Evolutionary conservation across 805 yeast genomes (phyloP).

Genomic region (Candida easanensis): DNA sequence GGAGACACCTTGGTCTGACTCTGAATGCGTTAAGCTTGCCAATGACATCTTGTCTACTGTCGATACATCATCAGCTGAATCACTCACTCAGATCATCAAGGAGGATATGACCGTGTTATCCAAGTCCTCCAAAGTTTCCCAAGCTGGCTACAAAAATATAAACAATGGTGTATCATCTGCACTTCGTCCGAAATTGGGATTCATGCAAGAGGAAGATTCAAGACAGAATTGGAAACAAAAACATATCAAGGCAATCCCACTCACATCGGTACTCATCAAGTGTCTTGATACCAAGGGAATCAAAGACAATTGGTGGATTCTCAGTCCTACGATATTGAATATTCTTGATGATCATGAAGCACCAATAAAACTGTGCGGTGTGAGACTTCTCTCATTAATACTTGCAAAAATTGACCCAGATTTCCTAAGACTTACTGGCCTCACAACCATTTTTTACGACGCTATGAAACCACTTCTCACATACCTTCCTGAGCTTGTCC

Average conservation of each 20-base stretch:
- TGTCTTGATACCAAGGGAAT: conserved; percentile 3
- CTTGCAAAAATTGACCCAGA: conserved; percentile 17
- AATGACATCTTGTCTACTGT: not conserved
- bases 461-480: conserved; percentile 24
- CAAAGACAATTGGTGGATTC: conserved; percentile 25
- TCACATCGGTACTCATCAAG: conserved; percentile 8
- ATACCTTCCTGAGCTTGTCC: conserved; percentile 26
- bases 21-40: not conserved
- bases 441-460: conserved; percentile 18
- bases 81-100: conserved; percentile 2
- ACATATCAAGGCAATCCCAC: conserved; percentile 19
- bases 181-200: conserved; percentile 18
- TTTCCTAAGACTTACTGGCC: conserved; percentile 20
- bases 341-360: conserved; percentile 29
- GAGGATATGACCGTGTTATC: conserved; percentile 13
- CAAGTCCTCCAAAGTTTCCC: conserved; percentile 12
- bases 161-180: not conserved
- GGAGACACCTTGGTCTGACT: conserved; percentile 24
- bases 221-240: conserved; percentile 18
- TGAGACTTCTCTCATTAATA: conserved; percentile 14
- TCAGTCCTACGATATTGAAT: conserved; percentile 26
- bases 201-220: conserved; percentile 6
- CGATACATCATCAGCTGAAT: not conserved
- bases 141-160: conserved; percentile 23
- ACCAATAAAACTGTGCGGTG: conserved; percentile 24